Evolutionary conservation across 257 asterid species (phyloP), one percentile per base, ranked within the genome.

Genomic region (Craterostigma plantagineum): DNA sequence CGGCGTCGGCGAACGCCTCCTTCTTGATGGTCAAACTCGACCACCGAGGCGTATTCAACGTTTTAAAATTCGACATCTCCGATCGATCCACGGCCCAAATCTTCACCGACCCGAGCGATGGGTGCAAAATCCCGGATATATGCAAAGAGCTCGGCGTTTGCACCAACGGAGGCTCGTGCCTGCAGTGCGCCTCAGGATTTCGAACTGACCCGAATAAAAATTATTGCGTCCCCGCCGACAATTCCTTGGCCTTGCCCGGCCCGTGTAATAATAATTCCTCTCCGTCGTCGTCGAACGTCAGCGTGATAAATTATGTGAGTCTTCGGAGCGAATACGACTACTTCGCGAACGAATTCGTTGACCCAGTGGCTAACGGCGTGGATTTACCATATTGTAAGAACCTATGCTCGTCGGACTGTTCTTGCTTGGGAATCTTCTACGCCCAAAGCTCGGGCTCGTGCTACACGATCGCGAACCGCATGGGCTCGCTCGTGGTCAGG

Each of bases 131-230:
- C 16, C 84, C 92, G 6, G 50, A 40, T 14, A 58, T 59, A 2
- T 79, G 92, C 30, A 30, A 59, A 17, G 50, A 38, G 37, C 73
- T 79, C 7, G 74, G 76, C 0, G 65, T 72, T 27, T 79, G 92
- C 38, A 59, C 62, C 27, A 56, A 57, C 49, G 74, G 62, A 12
- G 77, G 91, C 14, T 52, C 59, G 16, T 82, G 94, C 33, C 66
- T n/a, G n/a, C n/a, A 63, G 40, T 82, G 94, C 52, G 77, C 92
- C 1, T 56, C 80, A 7, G 70, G 59, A 18, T 82, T 78, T 57
- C 70, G 57, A 48, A 18, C 17, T 10, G 63, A 63, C 33, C 54
- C 65, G 3, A 60, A 38, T 23, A 9, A 8, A 15, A 34, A 10
- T 15, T 58, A 58, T 47, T 82, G 94, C 14, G 67, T 53, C 12